These are phyloP conservation scores for Viola pubescens DNA, from an alignment of 441 rosid species.

Conservation along the genomic window DNA sequence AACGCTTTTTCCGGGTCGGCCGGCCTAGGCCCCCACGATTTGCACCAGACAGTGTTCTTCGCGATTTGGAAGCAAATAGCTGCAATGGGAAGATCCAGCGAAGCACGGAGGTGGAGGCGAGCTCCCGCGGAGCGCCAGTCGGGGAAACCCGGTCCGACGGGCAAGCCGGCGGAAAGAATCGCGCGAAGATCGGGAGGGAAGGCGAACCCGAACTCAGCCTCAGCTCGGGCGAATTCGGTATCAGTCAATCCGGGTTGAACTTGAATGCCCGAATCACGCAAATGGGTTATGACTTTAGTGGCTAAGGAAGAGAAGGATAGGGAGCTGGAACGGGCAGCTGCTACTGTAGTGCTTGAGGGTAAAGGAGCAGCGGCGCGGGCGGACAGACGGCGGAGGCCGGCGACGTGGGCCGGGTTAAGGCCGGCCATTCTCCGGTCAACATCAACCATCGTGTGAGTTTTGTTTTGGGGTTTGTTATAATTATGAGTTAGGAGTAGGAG, in stretches of 20 bases:
- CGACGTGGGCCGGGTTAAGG: conserved; percentile 81
- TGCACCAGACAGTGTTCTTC: conserved; percentile 80
- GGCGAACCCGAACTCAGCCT: conserved; percentile 81
- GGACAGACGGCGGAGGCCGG: conserved; percentile 90
- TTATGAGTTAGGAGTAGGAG: not conserved
- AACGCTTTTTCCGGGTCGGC: conserved; percentile 75
- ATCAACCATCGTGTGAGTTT: conserved; percentile 60
- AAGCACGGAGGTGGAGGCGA: conserved; percentile 72
- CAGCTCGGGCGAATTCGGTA: conserved; percentile 80
- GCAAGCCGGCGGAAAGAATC: conserved; percentile 75
- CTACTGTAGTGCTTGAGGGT: conserved; percentile 20
- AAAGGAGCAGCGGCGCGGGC: conserved; percentile 86
- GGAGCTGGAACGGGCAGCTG: conserved; percentile 55
- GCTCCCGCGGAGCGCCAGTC: conserved; percentile 85
- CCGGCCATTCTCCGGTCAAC: conserved; percentile 93
- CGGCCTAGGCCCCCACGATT: conserved; percentile 83
- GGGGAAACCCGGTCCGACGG: conserved; percentile 78
- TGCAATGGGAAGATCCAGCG: conserved; percentile 76
- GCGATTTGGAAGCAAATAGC: conserved; percentile 92
- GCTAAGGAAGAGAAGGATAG: conserved; percentile 66
- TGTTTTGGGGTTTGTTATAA: not conserved
- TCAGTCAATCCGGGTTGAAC: conserved; percentile 82
- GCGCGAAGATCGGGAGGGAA: conserved; percentile 95
- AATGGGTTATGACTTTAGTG: conserved; percentile 63
- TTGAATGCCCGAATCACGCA: conserved; percentile 53